phyloP scores from a whole-genome alignment of 225 moss, liverwort and hornwort species.

The Physcomitrellopsis africana region DNA sequence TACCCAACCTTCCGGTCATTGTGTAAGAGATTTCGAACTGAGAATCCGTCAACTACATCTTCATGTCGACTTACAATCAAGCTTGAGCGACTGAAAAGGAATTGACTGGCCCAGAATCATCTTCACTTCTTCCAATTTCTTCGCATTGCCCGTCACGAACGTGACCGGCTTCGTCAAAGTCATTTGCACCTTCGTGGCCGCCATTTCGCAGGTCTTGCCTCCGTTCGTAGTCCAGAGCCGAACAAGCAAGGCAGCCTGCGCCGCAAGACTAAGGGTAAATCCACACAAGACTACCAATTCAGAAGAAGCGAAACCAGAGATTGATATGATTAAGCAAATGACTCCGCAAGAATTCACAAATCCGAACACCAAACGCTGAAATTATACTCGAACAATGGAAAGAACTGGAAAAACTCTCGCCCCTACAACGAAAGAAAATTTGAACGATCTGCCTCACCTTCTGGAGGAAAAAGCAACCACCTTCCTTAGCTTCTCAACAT shows the following conservation, averaged over 20 bases:
- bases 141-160: slow-evolving; percentile 94
- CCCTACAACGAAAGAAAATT: no score
- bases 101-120: slow-evolving; percentile 98
- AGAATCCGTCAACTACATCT: not conserved
- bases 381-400: no score
- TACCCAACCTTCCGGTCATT: not conserved
- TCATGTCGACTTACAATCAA: slow-evolving; percentile 68
- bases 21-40: not conserved
- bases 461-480: no score
- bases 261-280: slow-evolving; percentile 9
- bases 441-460: no score
- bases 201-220: slow-evolving; percentile 44
- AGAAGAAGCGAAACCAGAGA: not conserved
- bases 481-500: no score
- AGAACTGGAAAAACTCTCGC: no score
- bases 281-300: not conserved
- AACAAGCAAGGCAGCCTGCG: not conserved
- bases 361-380: no score
- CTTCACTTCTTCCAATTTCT: slow-evolving; percentile 97
- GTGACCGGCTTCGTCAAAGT: slow-evolving; percentile 87
- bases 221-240: not conserved
- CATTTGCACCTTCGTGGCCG: slow-evolving; percentile 69
- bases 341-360: no score
- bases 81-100: slow-evolving; percentile 80
- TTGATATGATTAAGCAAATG: no score